Conservation (phyloP, 1,139 yeast genomes). For the Scheffersomyces parashehatae region DNA sequence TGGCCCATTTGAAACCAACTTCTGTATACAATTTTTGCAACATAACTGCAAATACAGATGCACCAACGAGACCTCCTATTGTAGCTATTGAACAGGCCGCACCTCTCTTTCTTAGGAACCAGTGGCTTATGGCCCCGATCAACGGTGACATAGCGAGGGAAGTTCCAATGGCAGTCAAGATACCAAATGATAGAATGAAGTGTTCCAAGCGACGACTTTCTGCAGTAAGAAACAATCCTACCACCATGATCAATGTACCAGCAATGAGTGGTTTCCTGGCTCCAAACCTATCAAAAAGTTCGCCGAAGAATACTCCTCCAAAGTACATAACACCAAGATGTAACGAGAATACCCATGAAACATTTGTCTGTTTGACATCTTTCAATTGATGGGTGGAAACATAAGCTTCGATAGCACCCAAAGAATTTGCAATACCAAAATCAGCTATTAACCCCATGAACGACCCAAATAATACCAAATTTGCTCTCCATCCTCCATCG, state of each 20-base stretch:
- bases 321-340: constrained; percentile 57
- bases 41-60: constrained; percentile 58
- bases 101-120: constrained; percentile 58
- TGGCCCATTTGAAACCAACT: constrained; percentile 64
- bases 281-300: constrained; percentile 59
- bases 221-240: constrained; percentile 55
- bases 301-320: constrained; percentile 62
- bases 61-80: constrained; percentile 65
- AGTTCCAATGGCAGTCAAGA: constrained; percentile 57
- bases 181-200: constrained; percentile 58
- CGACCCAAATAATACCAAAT: constrained; percentile 62
- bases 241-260: constrained; percentile 47
- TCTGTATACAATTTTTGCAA: constrained; percentile 44
- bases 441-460: constrained; percentile 58
- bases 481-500: constrained; percentile 61
- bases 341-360: constrained; percentile 67
- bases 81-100: constrained; percentile 59
- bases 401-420: constrained; percentile 64
- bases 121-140: constrained; percentile 61
- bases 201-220: constrained; percentile 55
- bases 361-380: constrained; percentile 39
- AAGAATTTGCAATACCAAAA: constrained; percentile 62
- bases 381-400: constrained; percentile 51
- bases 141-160: constrained; percentile 60
- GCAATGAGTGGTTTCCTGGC: constrained; percentile 45